phyloP scores from a whole-genome alignment of 192 early-diverging fungal genomes.

The Rhizophagus sp. region DNA sequence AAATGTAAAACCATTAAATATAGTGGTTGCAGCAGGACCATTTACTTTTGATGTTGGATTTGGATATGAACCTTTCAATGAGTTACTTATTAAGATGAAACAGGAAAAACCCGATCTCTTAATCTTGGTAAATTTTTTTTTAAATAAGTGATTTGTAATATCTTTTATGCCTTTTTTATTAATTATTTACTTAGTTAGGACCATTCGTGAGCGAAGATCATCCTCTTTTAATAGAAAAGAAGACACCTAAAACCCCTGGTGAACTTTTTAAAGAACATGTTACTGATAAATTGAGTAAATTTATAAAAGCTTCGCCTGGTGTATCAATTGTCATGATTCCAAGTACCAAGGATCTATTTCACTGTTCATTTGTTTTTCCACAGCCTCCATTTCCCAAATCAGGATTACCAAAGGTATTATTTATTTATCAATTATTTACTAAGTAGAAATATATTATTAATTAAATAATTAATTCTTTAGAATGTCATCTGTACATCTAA shows the following conservation, averaged over 20 bases:
- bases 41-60: conserved; percentile 78
- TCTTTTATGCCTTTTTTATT: neutral
- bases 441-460: conserved; percentile 33
- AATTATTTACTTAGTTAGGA: conserved; percentile 51
- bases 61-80: conserved; percentile 79
- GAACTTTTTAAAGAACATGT: conserved; percentile 68
- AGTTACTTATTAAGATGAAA: conserved; percentile 63
- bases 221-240: conserved; percentile 41
- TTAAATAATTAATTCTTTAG: neutral
- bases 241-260: conserved; percentile 55
- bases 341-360: neutral
- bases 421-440: conserved; percentile 9
- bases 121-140: conserved; percentile 53
- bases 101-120: conserved; percentile 76
- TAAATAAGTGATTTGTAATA: neutral
- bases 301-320: neutral
- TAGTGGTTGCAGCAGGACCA: conserved; percentile 78
- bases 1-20: conserved; percentile 1
- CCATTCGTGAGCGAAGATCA: conserved; percentile 61
- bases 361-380: neutral
- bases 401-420: neutral
- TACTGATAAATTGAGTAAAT: conserved; percentile 19
- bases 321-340: neutral
- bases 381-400: neutral
- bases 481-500: conserved; percentile 61